These are phyloP conservation scores for Colletotrichum somersetense DNA, from an alignment of 2,329 filamentous ascomycete species.

Conservation along the genomic window DNA sequence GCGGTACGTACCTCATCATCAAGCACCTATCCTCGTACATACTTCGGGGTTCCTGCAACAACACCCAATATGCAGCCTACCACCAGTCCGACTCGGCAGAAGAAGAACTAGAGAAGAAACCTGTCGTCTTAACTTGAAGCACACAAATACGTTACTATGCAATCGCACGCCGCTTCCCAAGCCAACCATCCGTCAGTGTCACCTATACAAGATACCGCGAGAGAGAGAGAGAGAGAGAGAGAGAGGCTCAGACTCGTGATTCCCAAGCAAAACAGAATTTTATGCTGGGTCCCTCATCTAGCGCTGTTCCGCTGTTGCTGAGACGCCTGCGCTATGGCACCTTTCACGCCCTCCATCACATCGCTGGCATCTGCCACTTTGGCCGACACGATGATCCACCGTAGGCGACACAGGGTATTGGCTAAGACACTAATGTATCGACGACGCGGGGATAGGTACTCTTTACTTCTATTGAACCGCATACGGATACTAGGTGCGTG, in stretches of 20 bases:
- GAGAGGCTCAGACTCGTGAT: slow-evolving; percentile 21
- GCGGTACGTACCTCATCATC: background rate
- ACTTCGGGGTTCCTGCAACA: background rate
- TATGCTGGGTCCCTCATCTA: slow-evolving; percentile 35
- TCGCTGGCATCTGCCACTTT: slow-evolving; percentile 26
- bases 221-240: no score
- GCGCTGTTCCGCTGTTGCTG: slow-evolving; percentile 33
- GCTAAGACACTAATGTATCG: background rate
- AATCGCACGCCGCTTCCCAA: slow-evolving; percentile 1
- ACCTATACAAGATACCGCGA: no score
- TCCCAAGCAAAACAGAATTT: slow-evolving; percentile 36
- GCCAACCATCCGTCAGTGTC: background rate
- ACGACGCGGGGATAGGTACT: no score
- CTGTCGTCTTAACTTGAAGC: slow-evolving; percentile 14
- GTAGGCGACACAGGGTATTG: background rate
- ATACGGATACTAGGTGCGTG: background rate
- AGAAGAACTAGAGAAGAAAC: slow-evolving; percentile 1
- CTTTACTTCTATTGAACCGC: background rate
- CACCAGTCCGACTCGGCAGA: background rate
- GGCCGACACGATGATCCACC: slow-evolving; percentile 17
- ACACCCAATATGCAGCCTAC: background rate
- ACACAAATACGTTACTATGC: slow-evolving; percentile 5
- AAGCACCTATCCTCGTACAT: background rate
- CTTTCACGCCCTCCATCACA: slow-evolving; percentile 5
- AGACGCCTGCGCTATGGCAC: slow-evolving; percentile 14